Evolutionary conservation across 345 rosid genomes (phyloP), one percentile per base, ranked within the genome.

Genomic region (Noccaea caerulescens): DNA sequence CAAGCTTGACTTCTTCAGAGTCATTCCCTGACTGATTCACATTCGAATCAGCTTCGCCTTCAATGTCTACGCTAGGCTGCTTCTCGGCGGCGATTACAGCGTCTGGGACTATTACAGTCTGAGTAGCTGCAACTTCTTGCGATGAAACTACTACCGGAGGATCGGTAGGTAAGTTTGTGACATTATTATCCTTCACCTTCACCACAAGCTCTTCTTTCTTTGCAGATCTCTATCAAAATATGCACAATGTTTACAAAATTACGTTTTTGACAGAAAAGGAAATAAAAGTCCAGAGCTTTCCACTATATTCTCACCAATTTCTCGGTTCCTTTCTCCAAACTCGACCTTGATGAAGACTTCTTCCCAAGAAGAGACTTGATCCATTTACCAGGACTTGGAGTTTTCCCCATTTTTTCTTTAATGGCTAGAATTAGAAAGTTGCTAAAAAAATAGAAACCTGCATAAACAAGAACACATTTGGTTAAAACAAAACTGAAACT

Each of bases 341-440:
- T 86, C 39, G 92, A 82, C 61, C 83, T 91, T 0, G 91, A 83
- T 58, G 91, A 81, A 55, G 91, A 81, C 56, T 81, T 87, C 91
- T 88, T 91, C 56, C 91, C 85, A 36, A 78, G 85, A 45, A 90
- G 72, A 54, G 77, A 76, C 87, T 83, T 91, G 69, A 91, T 74
- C 97, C 95, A 91, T 81, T 87, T 88, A 68, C 86, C 91, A 20
- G 92, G 87, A 41, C 90, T 88, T 6, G 90, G 87, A 20, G 88
- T 84, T 78, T 83, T 90, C 39, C 92, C 92, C 97, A 90, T 90
- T 20, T 67, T 38, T n/a, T 41, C 23, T 20, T 20, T 30, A 27
- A 54, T 46, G 25, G 23, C 41, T 38, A 41, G 11, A 51, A 73
- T 37, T 25, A 47, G 58, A 58, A 66, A 25, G 30, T 69, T 38